phyloP scores from a whole-genome alignment of 2,329 filamentous ascomycete genomes.

The Simplicillium sp. region DNA sequence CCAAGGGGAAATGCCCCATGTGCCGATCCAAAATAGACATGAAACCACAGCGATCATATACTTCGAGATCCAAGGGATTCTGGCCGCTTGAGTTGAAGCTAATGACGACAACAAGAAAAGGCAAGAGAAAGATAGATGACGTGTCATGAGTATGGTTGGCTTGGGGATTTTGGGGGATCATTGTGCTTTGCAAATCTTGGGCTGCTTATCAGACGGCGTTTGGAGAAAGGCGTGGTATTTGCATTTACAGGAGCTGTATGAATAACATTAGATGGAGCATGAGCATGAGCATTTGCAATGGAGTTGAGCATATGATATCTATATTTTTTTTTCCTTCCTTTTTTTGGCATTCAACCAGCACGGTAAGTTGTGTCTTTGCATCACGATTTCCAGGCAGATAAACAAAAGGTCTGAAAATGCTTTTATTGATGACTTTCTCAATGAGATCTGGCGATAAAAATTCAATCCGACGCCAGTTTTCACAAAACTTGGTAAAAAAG shows the following conservation, averaged over 20 bases:
- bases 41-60: conserved; percentile 29
- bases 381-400: no score
- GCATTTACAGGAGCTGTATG: no score
- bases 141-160: conserved; percentile 12
- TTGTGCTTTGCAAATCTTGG: no score
- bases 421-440: no score
- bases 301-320: not conserved
- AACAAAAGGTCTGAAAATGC: not conserved
- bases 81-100: conserved; percentile 55
- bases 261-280: no score
- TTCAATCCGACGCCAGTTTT: conserved; percentile 15
- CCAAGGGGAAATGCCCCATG: conserved; percentile 52
- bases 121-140: conserved; percentile 27
- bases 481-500: not conserved
- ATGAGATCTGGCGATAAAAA: not conserved
- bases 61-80: conserved; percentile 38
- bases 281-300: no score
- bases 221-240: no score
- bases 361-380: no score
- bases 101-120: conserved; percentile 45
- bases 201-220: no score
- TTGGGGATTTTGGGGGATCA: no score
- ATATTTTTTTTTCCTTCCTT: not conserved
- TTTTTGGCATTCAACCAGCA: not conserved
- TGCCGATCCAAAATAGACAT: conserved; percentile 51